These are phyloP conservation scores for Pezicula neosporulosa DNA, from an alignment of 2,329 filamentous ascomycete species.

Conservation along the genomic window DNA sequence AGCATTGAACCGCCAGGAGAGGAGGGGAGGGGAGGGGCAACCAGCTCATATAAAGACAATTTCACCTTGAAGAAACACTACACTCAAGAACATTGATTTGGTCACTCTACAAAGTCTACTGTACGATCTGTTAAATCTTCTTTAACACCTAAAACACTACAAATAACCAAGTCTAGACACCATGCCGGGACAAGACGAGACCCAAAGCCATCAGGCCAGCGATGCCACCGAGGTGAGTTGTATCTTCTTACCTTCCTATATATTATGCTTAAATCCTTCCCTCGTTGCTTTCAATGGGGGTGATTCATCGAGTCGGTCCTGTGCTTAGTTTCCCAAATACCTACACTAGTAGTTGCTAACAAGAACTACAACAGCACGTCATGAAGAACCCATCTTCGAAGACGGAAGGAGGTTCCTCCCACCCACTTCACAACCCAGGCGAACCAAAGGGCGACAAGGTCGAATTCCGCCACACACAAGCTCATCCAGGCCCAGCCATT, in stretches of 20 bases:
- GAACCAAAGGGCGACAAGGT: conserved; percentile 42
- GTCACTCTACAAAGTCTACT: neutral
- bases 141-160: neutral
- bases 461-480: conserved; percentile 47
- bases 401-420: conserved; percentile 28
- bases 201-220: conserved; percentile 27
- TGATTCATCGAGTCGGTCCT: neutral
- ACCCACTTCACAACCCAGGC: conserved; percentile 30
- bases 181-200: conserved; percentile 34
- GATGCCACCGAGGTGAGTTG: conserved; percentile 27
- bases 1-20: neutral
- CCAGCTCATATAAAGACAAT: neutral
- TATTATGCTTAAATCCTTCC: neutral
- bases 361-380: conserved; percentile 14
- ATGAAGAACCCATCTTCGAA: conserved; percentile 31
- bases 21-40: neutral
- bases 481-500: conserved; percentile 55
- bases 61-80: no score
- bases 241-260: neutral
- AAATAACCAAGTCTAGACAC: conserved; percentile 21
- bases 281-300: neutral
- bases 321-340: neutral
- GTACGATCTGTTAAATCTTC: neutral
- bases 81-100: neutral
- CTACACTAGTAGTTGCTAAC: neutral